These are phyloP conservation scores for Ulmus americana DNA, from an alignment of 331 rosid species.

Conservation along the genomic window DNA sequence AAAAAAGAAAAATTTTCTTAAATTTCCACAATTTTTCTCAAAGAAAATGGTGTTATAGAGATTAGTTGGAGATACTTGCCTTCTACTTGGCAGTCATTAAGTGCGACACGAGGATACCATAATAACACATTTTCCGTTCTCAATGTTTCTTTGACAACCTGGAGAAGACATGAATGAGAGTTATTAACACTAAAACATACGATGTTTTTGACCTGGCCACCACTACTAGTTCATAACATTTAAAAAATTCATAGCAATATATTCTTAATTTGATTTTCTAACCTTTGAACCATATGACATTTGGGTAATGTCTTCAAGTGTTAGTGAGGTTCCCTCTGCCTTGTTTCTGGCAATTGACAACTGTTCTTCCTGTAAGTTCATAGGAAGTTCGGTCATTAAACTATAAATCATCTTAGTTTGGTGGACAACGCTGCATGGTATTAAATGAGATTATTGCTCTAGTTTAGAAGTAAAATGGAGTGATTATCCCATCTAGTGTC, in stretches of 20 bases:
- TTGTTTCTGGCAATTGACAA: conserved; percentile 40
- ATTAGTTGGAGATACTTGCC: conserved; percentile 22
- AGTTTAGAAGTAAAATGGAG: too few species aligned
- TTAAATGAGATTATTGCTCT: too few species aligned
- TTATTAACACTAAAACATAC: not conserved
- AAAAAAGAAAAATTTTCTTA: too few species aligned
- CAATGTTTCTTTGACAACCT: conserved; percentile 69
- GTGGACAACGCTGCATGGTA: too few species aligned
- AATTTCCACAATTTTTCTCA: too few species aligned
- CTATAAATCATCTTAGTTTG: too few species aligned
- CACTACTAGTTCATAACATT: not conserved
- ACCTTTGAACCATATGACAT: conserved; percentile 54
- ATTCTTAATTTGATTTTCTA: conserved; percentile 5
- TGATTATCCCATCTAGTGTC: too few species aligned
- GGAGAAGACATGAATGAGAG: not conserved
- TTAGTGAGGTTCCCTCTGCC: conserved; percentile 37
- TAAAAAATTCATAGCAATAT: not conserved
- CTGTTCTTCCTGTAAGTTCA: conserved; percentile 53
- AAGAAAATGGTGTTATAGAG: too few species aligned
- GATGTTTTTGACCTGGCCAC: not conserved
- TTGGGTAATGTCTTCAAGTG: conserved; percentile 46
- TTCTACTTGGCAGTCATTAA: conserved; percentile 46
- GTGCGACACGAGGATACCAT: conserved; percentile 69
- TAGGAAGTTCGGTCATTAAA: not conserved
- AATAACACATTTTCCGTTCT: conserved; percentile 58